phyloP scores from a whole-genome alignment of 164 flowering plant species.

The Vitis amurensis region DNA sequence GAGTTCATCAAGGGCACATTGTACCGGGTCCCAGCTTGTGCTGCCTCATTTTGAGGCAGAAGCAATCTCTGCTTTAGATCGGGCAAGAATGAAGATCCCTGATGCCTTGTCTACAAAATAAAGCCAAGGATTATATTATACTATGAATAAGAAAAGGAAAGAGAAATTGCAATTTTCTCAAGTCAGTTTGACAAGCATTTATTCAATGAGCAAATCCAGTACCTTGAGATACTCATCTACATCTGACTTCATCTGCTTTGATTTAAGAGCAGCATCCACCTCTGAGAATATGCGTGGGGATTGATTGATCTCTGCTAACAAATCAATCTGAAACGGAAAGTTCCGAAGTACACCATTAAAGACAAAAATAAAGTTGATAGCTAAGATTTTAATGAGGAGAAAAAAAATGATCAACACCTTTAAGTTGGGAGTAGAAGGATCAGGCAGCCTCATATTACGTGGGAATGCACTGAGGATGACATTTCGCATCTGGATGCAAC shows the following conservation, averaged over 20 bases:
- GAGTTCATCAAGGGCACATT: constrained; percentile 94
- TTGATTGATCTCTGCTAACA: constrained; percentile 81
- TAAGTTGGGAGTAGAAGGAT: constrained; percentile 94
- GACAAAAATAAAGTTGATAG: no score
- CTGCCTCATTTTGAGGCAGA: constrained; percentile 64
- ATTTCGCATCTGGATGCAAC: constrained; percentile 99
- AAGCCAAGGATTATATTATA: no score
- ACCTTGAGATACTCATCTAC: constrained; percentile 97
- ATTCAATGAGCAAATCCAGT: neutral
- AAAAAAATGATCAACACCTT: constrained; percentile 48
- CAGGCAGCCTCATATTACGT: constrained; percentile 96
- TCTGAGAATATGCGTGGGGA: constrained; percentile 86
- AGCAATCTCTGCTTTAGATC: constrained; percentile 84
- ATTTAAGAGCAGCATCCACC: constrained; percentile 87
- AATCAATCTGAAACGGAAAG: constrained; percentile 66
- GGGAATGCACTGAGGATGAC: constrained; percentile 98
- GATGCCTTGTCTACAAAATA: constrained; percentile 67
- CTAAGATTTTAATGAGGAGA: neutral
- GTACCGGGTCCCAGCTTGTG: constrained; percentile 81
- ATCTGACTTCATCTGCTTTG: constrained; percentile 83
- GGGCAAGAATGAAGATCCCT: constrained; percentile 63
- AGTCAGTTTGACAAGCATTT: no score
- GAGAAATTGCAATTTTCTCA: no score
- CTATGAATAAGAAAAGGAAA: neutral
- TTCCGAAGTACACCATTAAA: no score